phyloP scores from a whole-genome alignment of 2,329 filamentous ascomycete genomes.

The Pezicula carpinea region DNA sequence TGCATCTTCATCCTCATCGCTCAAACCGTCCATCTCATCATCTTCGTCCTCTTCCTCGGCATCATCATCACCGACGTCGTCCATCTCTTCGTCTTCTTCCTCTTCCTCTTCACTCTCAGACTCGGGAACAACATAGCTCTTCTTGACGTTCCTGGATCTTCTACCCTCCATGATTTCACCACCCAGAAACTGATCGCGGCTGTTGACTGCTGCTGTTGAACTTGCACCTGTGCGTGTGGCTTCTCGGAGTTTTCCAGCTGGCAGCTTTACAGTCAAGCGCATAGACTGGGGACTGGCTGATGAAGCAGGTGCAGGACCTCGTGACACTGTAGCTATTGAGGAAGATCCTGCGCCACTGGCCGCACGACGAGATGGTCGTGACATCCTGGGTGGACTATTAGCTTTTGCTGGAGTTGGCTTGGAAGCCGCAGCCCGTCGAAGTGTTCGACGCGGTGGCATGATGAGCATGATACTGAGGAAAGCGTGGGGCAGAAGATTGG shows the following conservation, averaged over 20 bases:
- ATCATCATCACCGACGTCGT: conserved; percentile 29
- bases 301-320: conserved; percentile 20
- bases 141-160: conserved; percentile 26
- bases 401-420: conserved; percentile 25
- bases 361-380: conserved; percentile 23
- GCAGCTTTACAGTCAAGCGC: conserved; percentile 30
- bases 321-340: conserved; percentile 25
- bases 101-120: conserved; percentile 36
- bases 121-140: conserved; percentile 38
- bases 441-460: conserved; percentile 18
- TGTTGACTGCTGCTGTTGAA: conserved; percentile 12
- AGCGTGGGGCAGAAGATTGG: conserved; percentile 1
- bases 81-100: conserved; percentile 22
- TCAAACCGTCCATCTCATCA: conserved; percentile 34
- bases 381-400: conserved; percentile 21
- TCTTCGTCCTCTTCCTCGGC: conserved; percentile 36
- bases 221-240: conserved; percentile 23
- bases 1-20: conserved; percentile 40
- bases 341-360: conserved; percentile 15
- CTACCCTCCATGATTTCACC: conserved; percentile 28
- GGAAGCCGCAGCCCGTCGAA: conserved; percentile 22
- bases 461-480: conserved; percentile 18
- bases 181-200: conserved; percentile 22
- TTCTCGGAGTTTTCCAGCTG: conserved; percentile 28
- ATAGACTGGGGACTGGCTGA: conserved; percentile 22